A percentile compares a stretch with the other conserved stretches of the same genome.
These are phyloP conservation scores for Fusarium solani-melongenae DNA, from an alignment of 2,329 filamentous ascomycete species.

Conservation along the genomic window DNA sequence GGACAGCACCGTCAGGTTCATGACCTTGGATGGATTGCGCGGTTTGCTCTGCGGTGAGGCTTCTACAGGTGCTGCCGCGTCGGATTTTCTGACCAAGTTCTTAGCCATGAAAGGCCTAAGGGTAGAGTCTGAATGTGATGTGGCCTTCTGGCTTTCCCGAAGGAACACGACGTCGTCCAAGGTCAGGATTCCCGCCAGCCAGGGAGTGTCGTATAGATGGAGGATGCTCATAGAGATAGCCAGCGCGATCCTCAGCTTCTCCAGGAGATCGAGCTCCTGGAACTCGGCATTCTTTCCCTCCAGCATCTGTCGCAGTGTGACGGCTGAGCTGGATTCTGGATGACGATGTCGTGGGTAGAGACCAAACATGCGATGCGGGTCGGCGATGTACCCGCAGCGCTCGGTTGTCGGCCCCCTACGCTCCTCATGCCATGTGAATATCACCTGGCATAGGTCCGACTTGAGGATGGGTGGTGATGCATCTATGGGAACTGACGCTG, in stretches of 20 bases:
- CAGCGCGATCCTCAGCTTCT: neutral
- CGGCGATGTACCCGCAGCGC: neutral
- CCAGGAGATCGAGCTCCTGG: neutral
- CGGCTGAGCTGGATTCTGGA: neutral
- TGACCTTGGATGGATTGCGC: neutral
- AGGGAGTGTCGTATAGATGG: neutral
- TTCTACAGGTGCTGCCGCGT: neutral
- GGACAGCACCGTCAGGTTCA: neutral
- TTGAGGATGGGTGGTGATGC: neutral
- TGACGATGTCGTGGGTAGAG: neutral
- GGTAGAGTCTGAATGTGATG: neutral
- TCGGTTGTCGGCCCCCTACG: neutral
- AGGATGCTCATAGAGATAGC: neutral
- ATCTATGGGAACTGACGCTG: neutral
- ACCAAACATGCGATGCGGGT: neutral
- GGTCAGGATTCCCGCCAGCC: neutral
- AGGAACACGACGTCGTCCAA: neutral
- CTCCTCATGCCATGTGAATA: neutral
- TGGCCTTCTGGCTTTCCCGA: neutral
- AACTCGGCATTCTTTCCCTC: neutral
- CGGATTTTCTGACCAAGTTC: neutral
- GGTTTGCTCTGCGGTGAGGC: neutral
- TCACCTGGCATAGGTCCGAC: neutral
- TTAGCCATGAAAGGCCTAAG: neutral
- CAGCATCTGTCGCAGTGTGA: neutral